phyloP scores from a whole-genome alignment of 163 green algal genomes.

The Coccomyxa subellipsoidea region DNA sequence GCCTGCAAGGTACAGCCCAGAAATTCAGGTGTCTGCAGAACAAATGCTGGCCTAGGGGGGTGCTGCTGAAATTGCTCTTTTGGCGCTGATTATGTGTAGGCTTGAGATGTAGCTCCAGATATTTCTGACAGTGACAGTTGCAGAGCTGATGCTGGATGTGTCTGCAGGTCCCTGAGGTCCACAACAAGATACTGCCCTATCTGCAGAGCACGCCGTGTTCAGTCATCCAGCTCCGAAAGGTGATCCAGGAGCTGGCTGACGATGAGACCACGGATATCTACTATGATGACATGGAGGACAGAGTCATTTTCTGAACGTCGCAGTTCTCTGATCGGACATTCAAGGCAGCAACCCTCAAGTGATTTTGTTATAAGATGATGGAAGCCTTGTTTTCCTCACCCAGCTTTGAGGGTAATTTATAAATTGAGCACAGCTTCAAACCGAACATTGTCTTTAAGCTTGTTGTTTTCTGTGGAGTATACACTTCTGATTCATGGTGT shows the following conservation, averaged over 20 bases:
- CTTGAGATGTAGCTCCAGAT: too few relatives aligned
- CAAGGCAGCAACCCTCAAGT: neutral
- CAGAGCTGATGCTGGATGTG: too few relatives aligned
- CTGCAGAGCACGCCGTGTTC: neutral
- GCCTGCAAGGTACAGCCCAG: constrained; percentile 3
- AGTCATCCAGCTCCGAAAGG: neutral
- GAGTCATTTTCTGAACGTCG: neutral
- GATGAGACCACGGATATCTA: neutral
- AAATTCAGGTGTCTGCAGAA: neutral
- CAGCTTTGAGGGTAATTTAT: too few relatives aligned
- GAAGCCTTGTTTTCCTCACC: too few relatives aligned
- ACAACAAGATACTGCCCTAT: neutral
- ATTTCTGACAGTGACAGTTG: too few relatives aligned
- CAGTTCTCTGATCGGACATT: neutral
- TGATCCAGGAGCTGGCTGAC: neutral
- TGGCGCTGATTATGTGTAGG: neutral
- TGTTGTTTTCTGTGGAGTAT: too few relatives aligned
- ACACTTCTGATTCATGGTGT: too few relatives aligned
- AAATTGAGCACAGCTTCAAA: too few relatives aligned
- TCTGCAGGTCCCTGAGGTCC: neutral
- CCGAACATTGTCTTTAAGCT: too few relatives aligned
- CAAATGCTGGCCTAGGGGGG: neutral
- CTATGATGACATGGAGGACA: neutral
- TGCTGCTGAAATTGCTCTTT: neutral
- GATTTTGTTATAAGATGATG: too few relatives aligned